Base-by-base conservation (phyloP, 1,139 yeast species). In the Geotrichum cucujoidarum region DNA sequence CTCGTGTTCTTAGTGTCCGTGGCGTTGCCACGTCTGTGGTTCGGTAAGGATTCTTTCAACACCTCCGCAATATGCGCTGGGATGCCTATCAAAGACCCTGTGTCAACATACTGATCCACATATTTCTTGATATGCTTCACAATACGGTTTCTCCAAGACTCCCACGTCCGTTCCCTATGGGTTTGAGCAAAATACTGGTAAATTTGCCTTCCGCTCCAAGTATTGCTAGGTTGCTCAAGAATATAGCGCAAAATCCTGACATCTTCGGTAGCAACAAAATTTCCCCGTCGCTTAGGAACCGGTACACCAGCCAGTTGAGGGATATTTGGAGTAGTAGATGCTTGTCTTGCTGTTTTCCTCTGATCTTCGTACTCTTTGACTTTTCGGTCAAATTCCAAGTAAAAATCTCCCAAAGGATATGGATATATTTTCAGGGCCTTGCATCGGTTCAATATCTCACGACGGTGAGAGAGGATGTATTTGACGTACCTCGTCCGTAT, bases 91-190 rank as follows among this genome's bases (percentile, higher is more conserved):
- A 29, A 27, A 36, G 38, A n/a, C 3, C 18, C 34, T 13, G 21
- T 35, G 18, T 14, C 20, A 5, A n/a, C 17, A 17, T 14, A 42
- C 13, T 41, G 27, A 4, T 47, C 46, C 24, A 47, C 24, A 32
- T 41, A 20, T 3, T 16, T 31, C 22, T 33, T 42, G 25, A 47
- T 13, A 38, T 47, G 46, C 25, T 33, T 37, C 18, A 21, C 16
- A 20, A 20, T 40, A 1, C 49, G 40, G 30, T 34, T 47, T 27
- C 49, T 22, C 45, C 45, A 47, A 2, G 46, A 42, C 32, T 47
- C 39, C 18, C n/a, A 30, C 25, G 37, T 37, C 31, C 49, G 20
- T 41, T 41, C 35, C n/a, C 39, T 22, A 20, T 42, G 34, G 10
- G 13, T 8, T 17, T 6, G 14, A 17, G 42, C 32, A 27, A 35